phyloP scores from a whole-genome alignment of 192 early-diverging fungal species.

The Linnemannia schmuckeri region DNA sequence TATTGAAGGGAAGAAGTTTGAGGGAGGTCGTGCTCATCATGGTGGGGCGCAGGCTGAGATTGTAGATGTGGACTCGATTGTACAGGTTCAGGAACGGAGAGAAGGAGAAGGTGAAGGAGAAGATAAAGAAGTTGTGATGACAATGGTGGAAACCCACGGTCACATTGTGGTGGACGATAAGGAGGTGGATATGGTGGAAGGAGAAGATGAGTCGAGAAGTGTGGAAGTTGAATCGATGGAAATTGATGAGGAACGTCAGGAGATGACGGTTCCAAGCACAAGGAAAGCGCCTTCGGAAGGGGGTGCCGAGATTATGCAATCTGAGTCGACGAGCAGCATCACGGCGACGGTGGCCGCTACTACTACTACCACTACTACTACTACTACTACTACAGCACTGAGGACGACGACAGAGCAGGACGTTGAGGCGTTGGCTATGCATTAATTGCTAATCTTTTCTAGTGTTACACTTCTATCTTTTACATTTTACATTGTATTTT shows the following conservation, averaged over 20 bases:
- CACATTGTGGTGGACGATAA: neutral
- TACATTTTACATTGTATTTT: neutral
- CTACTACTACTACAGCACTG: neutral
- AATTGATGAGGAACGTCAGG: neutral
- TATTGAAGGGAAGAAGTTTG: neutral
- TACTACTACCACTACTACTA: neutral
- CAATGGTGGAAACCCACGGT: too few species aligned
- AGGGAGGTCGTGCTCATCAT: neutral
- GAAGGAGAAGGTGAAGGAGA: neutral
- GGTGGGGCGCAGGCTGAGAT: neutral
- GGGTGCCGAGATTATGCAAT: neutral
- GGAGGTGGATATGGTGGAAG: neutral
- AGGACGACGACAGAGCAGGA: neutral
- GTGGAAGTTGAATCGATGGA: neutral
- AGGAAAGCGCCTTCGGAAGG: neutral
- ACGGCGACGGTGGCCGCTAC: neutral
- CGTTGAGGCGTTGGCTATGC: neutral
- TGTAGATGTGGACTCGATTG: constrained; percentile 10
- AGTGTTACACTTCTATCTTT: neutral
- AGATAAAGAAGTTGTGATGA: neutral
- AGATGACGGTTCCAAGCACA: neutral
- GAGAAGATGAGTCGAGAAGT: neutral
- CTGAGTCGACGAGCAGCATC: neutral
- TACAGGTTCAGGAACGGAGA: neutral
- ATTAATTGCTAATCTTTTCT: neutral